These are phyloP conservation scores for Botrytis aclada DNA, from an alignment of 2,329 filamentous ascomycete species.

Conservation along the genomic window DNA sequence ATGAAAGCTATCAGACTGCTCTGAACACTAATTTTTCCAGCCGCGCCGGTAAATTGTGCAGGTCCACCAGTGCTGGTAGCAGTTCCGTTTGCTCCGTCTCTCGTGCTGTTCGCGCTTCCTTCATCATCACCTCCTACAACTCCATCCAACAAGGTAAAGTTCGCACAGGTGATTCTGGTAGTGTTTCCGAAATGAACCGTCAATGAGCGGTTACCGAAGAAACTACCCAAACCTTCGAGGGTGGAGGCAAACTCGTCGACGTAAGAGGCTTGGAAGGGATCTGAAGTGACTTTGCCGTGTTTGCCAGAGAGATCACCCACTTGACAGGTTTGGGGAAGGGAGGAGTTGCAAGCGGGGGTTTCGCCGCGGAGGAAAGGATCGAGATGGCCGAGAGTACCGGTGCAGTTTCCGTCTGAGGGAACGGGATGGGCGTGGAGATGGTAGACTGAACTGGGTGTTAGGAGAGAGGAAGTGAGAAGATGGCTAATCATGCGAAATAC, in stretches of 20 bases:
- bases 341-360: constrained; percentile 55
- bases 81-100: neutral
- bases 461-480: constrained; percentile 1
- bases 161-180: constrained; percentile 63
- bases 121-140: neutral
- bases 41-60: constrained; percentile 12
- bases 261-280: constrained; percentile 51
- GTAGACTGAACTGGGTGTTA: constrained; percentile 51
- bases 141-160: constrained; percentile 44
- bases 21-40: neutral
- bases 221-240: constrained; percentile 48
- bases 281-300: constrained; percentile 56
- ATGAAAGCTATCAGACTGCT: neutral
- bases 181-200: constrained; percentile 63
- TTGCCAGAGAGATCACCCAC: constrained; percentile 76
- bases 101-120: neutral
- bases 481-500: constrained; percentile 33
- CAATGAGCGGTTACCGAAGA: constrained; percentile 63
- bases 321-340: constrained; percentile 63
- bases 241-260: constrained; percentile 58
- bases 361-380: constrained; percentile 64
- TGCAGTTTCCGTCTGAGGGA: constrained; percentile 67
- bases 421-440: constrained; percentile 69
- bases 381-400: constrained; percentile 62
- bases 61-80: constrained; percentile 7